Percentiles rank a stretch among this genome's conserved stretches.
phyloP scores from a whole-genome alignment of 225 moss, liverwort and hornwort species.

The Marchantia polymorpha region DNA sequence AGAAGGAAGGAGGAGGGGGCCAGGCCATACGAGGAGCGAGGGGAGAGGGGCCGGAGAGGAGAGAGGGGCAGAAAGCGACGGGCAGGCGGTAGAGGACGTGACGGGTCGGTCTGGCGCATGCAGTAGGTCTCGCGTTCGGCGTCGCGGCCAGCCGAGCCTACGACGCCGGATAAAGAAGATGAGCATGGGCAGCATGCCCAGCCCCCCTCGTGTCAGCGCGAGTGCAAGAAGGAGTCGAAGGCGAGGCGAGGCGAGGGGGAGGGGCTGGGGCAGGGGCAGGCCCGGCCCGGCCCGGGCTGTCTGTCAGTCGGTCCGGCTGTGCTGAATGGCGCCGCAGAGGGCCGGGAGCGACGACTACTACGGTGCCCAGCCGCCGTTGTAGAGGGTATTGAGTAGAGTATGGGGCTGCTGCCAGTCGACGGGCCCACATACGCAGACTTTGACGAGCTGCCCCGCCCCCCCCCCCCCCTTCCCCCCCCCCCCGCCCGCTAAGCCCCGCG shows the following conservation, averaged over 20 bases:
- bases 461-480: not conserved
- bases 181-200: slow-evolving; percentile 21
- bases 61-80: not conserved
- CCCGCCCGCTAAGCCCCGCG: slow-evolving; percentile 1
- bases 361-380: slow-evolving; percentile 18
- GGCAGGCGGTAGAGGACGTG: not conserved
- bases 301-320: slow-evolving; percentile 7
- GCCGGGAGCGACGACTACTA: slow-evolving; percentile 1
- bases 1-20: not conserved
- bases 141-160: slow-evolving; percentile 11
- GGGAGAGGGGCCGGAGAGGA: too few species aligned
- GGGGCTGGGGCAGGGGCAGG: not conserved
- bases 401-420: not conserved
- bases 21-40: not conserved
- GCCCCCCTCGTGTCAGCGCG: not conserved
- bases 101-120: not conserved
- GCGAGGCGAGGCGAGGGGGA: too few species aligned
- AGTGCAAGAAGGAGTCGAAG: not conserved
- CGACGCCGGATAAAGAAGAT: not conserved
- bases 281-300: not conserved
- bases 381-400: slow-evolving; percentile 8
- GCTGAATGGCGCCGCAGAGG: slow-evolving; percentile 3
- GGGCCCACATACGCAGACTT: slow-evolving; percentile 1
- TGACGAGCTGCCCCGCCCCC: not conserved
- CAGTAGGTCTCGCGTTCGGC: not conserved